Conservation (phyloP, 2,329 filamentous ascomycete species). For the Seiridium cupressi region DNA sequence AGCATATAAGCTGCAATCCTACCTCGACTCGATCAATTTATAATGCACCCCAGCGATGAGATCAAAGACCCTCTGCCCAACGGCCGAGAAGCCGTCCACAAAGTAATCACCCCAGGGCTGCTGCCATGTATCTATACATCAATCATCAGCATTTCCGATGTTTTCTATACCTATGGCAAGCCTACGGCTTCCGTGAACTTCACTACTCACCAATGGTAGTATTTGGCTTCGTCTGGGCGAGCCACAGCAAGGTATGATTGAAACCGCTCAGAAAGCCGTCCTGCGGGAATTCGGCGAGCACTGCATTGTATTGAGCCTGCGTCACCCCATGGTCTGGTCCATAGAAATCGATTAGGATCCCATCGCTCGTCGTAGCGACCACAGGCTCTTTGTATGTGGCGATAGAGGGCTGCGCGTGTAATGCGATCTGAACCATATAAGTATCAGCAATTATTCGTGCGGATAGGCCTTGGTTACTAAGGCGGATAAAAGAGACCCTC, state of each 20-base stretch:
- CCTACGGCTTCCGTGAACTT: not conserved
- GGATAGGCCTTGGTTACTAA: no score
- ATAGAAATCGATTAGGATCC: constrained; percentile 36
- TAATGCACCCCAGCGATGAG: not conserved
- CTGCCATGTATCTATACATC: constrained; percentile 9
- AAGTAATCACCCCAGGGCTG: constrained; percentile 15
- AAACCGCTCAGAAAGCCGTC: constrained; percentile 29
- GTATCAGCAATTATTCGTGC: no score
- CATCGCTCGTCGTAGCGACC: constrained; percentile 30
- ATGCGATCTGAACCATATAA: no score
- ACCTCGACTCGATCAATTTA: not conserved
- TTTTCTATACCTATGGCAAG: not conserved
- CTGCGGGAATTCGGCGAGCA: constrained; percentile 33
- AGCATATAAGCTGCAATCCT: not conserved
- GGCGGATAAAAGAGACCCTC: no score
- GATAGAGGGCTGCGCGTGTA: not conserved
- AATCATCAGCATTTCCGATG: not conserved
- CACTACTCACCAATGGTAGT: constrained; percentile 30
- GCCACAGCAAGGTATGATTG: constrained; percentile 34
- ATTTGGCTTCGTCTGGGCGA: constrained; percentile 38
- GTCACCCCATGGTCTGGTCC: constrained; percentile 30
- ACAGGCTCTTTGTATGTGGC: constrained; percentile 38
- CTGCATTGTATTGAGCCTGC: constrained; percentile 28
- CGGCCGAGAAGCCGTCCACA: constrained; percentile 8
- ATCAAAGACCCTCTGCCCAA: constrained; percentile 8